Evolutionary conservation across 257 asterid species (phyloP), one percentile per base, ranked within the genome.

Genomic region (Gardenia jasminoides): DNA sequence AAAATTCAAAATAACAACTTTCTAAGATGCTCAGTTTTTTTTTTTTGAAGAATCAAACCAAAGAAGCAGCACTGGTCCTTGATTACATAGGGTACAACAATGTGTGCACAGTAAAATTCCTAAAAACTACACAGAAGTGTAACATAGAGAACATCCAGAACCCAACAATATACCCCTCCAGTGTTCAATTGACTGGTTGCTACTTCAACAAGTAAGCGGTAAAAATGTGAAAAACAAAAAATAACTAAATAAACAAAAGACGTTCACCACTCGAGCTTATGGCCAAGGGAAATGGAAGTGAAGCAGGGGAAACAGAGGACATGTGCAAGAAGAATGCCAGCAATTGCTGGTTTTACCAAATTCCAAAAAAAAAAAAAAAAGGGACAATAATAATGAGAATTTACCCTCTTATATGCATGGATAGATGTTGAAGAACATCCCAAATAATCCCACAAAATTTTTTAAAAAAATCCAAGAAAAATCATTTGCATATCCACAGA

Each of bases 1-100:
- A 75, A 81, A 16, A 83, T 28, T 43, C 75, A 81, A 74, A 77
- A 4, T 10, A 80, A 24, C 31, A 68, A 10, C 70, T 69, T 71
- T 16, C 44, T 75, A n/a, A 84, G 68, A 77, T 36, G 43, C 68
- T 24, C 28, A 39, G 41, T 36, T 48, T 31, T n/a, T n/a, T n/a
- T n/a, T n/a, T n/a, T n/a, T 50, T 50, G 61, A 39, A 72, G 4
- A 39, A 73, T 41, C 79, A 8, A 62, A 16, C 22, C 12, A 76
- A 46, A 6, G 12, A 47, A 47, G 1, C 61, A 50, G 17, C 56
- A 44, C 56, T 65, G 26, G 26, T 30, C 66, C 10, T 68, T 39
- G 7, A 65, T 24, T 16, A 33, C 36, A 26, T 39, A 44, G 24
- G 28, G 12, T 65, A 79, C 0, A 56, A 41, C 46, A 41, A 56